Evolutionary conservation across 306 rosid genomes (phyloP).

Genomic region (Cicer chorassanicum): DNA sequence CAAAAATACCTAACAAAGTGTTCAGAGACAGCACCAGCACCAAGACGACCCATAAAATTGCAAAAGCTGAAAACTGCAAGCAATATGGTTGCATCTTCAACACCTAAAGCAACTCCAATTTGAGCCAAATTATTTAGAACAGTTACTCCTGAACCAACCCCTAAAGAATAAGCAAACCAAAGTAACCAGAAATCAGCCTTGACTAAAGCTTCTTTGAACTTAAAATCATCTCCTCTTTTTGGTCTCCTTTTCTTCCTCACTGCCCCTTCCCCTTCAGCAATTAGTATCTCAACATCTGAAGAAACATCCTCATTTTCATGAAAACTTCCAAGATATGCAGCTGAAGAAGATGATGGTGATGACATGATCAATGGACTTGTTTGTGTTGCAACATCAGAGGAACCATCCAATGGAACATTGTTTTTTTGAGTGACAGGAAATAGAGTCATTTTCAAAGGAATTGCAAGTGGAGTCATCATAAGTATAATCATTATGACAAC

Average conservation of each 20-base stretch:
- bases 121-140: conserved; percentile 89
- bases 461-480: conserved; percentile 69
- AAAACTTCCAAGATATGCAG: conserved; percentile 57
- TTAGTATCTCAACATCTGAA: conserved; percentile 72
- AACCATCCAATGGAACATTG: conserved; percentile 43
- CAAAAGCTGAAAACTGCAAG: conserved; percentile 82
- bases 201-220: conserved; percentile 64
- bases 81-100: conserved; percentile 63
- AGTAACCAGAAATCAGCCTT: conserved; percentile 97
- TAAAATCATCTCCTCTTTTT: conserved; percentile 91
- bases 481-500: conserved; percentile 69
- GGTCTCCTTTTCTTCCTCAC: conserved; percentile 76
- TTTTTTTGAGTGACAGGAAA: conserved; percentile 53
- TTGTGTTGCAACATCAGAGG: conserved; percentile 53
- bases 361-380: conserved; percentile 59
- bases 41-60: conserved; percentile 80
- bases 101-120: conserved; percentile 79
- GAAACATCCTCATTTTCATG: conserved; percentile 64
- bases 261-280: conserved; percentile 90
- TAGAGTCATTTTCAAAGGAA: conserved; percentile 83
- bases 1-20: conserved; percentile 74
- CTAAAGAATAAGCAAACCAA: conserved; percentile 76
- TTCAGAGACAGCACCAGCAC: conserved; percentile 82
- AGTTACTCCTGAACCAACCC: conserved; percentile 80
- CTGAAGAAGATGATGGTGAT: conserved; percentile 61